Evolutionary conservation across 495 filamentous ascomycete species (phyloP).

Genomic region (Penicillium cinerascens): DNA sequence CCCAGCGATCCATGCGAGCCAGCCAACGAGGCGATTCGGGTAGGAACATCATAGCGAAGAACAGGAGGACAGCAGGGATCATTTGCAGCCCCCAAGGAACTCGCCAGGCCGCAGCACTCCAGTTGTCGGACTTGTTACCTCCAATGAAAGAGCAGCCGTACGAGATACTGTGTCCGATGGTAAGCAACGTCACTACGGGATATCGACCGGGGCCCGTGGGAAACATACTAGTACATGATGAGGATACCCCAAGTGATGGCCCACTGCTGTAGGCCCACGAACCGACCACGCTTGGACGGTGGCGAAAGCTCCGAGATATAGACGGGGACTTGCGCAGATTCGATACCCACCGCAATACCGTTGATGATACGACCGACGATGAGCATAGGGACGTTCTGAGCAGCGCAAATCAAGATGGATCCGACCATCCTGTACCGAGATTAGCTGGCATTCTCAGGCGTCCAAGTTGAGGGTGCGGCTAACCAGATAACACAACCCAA

Average conservation of each 20-base stretch:
- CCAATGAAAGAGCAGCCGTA: conserved; percentile 65
- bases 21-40: conserved; percentile 80
- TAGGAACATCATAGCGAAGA: conserved; percentile 59
- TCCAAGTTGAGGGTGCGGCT: conserved; percentile 6
- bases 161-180: conserved; percentile 49
- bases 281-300: background rate
- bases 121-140: conserved; percentile 12
- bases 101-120: conserved; percentile 57
- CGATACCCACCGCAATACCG: conserved; percentile 71
- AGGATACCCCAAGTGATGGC: background rate
- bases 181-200: too few relatives aligned
- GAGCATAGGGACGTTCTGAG: conserved; percentile 71
- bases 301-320: conserved; percentile 35
- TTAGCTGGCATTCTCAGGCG: background rate
- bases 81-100: conserved; percentile 76
- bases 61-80: conserved; percentile 66
- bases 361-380: conserved; percentile 74
- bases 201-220: too few relatives aligned
- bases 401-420: conserved; percentile 64
- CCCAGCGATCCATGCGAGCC: conserved; percentile 69
- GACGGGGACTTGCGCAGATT: conserved; percentile 75
- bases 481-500: conserved; percentile 62
- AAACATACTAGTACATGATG: background rate
- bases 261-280: background rate
- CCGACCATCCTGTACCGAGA: conserved; percentile 50